These are phyloP conservation scores for Aspergillus pseudotamarii DNA, from an alignment of 2,329 filamentous ascomycete species.

Conservation along the genomic window DNA sequence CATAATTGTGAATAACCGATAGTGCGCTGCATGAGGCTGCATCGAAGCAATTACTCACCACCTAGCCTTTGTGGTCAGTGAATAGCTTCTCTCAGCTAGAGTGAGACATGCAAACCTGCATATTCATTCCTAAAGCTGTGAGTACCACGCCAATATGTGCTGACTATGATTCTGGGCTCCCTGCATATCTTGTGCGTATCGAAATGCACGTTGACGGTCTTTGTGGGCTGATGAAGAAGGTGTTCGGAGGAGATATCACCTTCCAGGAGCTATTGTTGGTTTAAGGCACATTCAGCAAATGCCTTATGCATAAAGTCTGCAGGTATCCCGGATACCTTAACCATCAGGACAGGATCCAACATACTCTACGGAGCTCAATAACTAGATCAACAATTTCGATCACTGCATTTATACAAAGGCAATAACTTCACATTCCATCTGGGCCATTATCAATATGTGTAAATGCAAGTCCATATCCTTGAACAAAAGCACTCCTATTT, in stretches of 20 bases:
- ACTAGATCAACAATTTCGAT: not conserved
- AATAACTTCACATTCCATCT: no score
- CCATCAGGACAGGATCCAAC: no score
- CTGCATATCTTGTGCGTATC: no score
- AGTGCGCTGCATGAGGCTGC: no score
- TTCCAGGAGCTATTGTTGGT: not conserved
- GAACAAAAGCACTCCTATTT: not conserved
- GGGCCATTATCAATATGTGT: no score
- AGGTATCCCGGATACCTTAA: not conserved
- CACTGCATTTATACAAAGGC: not conserved
- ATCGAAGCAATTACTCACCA: not conserved
- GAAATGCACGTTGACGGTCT: not conserved
- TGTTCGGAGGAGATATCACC: not conserved
- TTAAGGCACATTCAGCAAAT: not conserved
- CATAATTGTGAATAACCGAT: not conserved
- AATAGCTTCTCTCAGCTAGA: not conserved
- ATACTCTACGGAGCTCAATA: not conserved
- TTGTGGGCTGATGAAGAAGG: not conserved
- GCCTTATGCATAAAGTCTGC: not conserved
- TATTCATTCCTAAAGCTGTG: not conserved
- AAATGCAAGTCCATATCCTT: not conserved
- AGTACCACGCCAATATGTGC: not conserved
- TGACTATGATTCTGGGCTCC: no score
- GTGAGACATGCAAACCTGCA: not conserved
- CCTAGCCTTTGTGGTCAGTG: not conserved